A percentile compares a stretch with the other conserved stretches of the same genome.
These are phyloP conservation scores for Blastobotrys persicus DNA, from an alignment of 1,139 yeast genomes.

Conservation along the genomic window DNA sequence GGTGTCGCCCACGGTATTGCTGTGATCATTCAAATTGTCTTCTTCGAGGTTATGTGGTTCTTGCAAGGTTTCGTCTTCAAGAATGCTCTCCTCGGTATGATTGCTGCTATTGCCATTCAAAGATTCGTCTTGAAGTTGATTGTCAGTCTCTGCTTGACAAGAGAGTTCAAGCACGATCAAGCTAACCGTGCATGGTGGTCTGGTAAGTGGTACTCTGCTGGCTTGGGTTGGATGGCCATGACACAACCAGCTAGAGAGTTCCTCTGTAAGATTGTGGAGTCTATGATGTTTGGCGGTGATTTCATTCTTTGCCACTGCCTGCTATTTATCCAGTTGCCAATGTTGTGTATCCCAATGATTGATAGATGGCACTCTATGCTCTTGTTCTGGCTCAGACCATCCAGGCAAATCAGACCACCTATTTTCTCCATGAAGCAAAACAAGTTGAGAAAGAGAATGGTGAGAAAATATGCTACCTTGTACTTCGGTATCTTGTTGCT, in stretches of 20 bases:
- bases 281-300: constrained; percentile 96
- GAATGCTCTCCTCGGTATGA: constrained; percentile 82
- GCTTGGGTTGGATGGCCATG: constrained; percentile 93
- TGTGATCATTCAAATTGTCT: constrained; percentile 76
- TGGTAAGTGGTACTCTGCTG: constrained; percentile 97
- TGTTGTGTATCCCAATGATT: constrained; percentile 78
- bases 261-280: constrained; percentile 88
- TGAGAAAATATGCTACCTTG: constrained; percentile 84
- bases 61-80: constrained; percentile 88
- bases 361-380: constrained; percentile 98
- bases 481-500: constrained; percentile 68
- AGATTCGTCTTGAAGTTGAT: constrained; percentile 83
- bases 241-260: constrained; percentile 97
- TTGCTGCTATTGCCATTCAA: constrained; percentile 82
- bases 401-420: constrained; percentile 98
- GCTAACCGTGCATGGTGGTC: constrained; percentile 99
- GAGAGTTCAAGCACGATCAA: constrained; percentile 97
- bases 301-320: constrained; percentile 87
- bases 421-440: constrained; percentile 97
- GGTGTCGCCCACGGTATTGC: constrained; percentile 96
- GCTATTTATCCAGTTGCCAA: constrained; percentile 85
- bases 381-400: constrained; percentile 98
- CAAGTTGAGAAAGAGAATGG: constrained; percentile 97
- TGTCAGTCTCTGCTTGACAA: constrained; percentile 76
- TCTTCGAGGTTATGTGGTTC: constrained; percentile 97